Evolutionary conservation across 331 rosid genomes (phyloP), one percentile per base, ranked within the genome.

Genomic region (Quercus phellos): DNA sequence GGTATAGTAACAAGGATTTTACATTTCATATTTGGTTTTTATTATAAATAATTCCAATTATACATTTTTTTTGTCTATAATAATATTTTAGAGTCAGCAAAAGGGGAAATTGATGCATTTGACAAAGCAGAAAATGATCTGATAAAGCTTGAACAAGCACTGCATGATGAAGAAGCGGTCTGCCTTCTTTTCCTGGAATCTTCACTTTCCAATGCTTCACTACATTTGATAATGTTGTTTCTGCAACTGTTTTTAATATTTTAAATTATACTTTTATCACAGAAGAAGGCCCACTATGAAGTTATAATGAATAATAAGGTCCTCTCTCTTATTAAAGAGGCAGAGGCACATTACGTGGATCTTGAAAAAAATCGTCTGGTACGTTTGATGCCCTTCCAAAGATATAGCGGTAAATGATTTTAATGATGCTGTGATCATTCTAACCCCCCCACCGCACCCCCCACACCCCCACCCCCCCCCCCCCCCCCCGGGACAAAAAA

Each of bases 281-380:
- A 94, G 99, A 89, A 81, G 46, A 92, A 89, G 83, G 79, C 72
- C 72, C 94, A 89, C 79, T 94, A 88, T 80, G 97, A 88, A 64
- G 82, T 75, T 35, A 67, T 88, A 72, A 94, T 94, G 99, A 84
- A 83, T 80, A 77, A 81, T 60, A 89, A 70, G 86, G 94, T 89
- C 56, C 87, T 88, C 29, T 43, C 8, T 34, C 93, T 79, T 51
- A 88, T 94, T 61, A 74, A 83, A 61, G 89, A 79, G 78, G 92
- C 97, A 72, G 97, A 94, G 77, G 79, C 54, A 70, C 51, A 59
- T 68, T 75, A 72, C 84, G 68, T 55, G 74, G 87, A 82, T 70
- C 90, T 90, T 77, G 77, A 84, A 83, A 68, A 78, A 70, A 79
- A n/a, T 3, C 92, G 85, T 0, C 78, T 89, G 97, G 99, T 94